Evolutionary conservation across 78 protist species (phyloP), one percentile per base, ranked within the genome.

Genomic region (Dictyostelium discoideum): DNA sequence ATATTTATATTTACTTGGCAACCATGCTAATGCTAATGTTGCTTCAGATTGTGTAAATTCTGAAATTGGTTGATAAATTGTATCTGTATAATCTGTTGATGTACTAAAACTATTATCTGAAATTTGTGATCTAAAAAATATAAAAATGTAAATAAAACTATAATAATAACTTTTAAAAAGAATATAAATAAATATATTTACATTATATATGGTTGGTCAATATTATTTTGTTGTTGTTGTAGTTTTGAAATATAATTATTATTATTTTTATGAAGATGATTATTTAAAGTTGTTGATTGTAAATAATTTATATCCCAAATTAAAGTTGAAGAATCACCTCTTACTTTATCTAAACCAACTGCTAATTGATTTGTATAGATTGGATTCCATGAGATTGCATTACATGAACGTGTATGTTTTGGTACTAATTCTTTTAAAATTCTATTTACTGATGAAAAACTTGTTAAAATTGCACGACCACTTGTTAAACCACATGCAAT

Each of bases 261-360:
- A 29, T 74, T 74, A 74, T 74, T 74, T 29, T 37, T 74, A 32
- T 74, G 82, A 24, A 44, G 89, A 42, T 37, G 65, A n/a, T 69
- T 69, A 29, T 69, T 39, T 39, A 39, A 50, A 46, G 24, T 63
- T 26, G 74, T 16, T 50, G 83, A 81, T 48, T 72, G 84, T 22
- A 80, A 26, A 63, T 90, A 87, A 20, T 95, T 95, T 39, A 89
- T 83, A 79, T 95, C 97, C 97, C 97, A 95, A 42, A 95, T 78
- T 10, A 95, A 39, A 20, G 97, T 95, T 5, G 97, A 95, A 11
- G 26, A 16, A 60, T 95, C 97, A 29, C 76, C 74, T 84, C 97
- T 29, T 39, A 95, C 76, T 44, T 95, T 95, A 65, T 95, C 97
- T 20, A 95, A 87, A 87, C 97, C 97, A 2, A 87, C 87, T 9